Percentiles rank a stretch among this genome's conserved stretches.
Evolutionary conservation across 306 rosid species (phyloP).

Genomic region (Benincasa hispida): DNA sequence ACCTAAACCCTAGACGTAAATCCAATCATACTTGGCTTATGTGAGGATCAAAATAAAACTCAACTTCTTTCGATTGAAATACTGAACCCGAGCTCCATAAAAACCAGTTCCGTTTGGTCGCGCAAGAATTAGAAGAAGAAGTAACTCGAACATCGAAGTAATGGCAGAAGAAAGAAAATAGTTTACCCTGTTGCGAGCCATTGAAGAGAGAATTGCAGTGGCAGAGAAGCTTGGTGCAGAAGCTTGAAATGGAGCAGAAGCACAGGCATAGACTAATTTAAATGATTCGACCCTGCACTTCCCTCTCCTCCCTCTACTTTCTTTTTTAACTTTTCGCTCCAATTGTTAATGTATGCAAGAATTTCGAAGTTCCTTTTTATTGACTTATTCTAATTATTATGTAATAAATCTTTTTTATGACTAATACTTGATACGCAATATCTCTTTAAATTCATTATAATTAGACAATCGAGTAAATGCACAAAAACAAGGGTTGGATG

Average conservation of each 20-base stretch:
- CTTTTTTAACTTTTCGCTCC: not conserved
- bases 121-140: not conserved
- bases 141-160: not conserved
- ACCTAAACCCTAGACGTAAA: not conserved
- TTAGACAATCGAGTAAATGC: too few species aligned
- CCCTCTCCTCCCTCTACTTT: not conserved
- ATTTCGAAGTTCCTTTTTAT: not conserved
- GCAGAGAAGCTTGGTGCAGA: slow-evolving; percentile 19
- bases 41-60: not conserved
- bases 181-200: slow-evolving; percentile 71
- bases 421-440: too few species aligned
- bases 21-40: not conserved
- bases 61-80: not conserved
- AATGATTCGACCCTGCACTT: not conserved
- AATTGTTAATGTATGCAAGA: not conserved
- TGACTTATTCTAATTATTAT: not conserved
- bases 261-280: not conserved
- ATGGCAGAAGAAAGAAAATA: not conserved
- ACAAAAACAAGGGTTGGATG: too few species aligned
- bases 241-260: slow-evolving; percentile 8
- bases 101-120: not conserved
- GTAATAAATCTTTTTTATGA: not conserved
- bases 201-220: slow-evolving; percentile 14
- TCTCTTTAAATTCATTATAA: too few species aligned
- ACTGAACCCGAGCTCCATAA: not conserved